Conservation (phyloP, 225 moss, liverwort and hornwort genomes). For the Polytrichum commune region DNA sequence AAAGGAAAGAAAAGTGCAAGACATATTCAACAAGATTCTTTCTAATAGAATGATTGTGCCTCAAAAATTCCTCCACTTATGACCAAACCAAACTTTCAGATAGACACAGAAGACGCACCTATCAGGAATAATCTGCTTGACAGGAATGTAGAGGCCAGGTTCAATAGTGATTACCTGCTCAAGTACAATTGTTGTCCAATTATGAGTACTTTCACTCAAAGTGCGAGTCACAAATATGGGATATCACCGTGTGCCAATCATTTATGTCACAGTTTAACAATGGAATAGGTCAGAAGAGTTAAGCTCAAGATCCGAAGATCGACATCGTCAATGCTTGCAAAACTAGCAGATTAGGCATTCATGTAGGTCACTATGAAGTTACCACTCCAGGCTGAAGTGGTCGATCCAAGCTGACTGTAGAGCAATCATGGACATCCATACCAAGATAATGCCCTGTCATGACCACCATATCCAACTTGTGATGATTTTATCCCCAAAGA, state of each 20-base stretch:
- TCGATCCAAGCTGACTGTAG: slow-evolving; percentile 62
- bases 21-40: background rate
- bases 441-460: slow-evolving; percentile 89
- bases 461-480: background rate
- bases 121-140: slow-evolving; percentile 66
- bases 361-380: slow-evolving; percentile 12
- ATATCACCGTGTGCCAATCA: background rate
- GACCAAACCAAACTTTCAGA: background rate
- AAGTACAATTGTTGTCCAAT: slow-evolving; percentile 17
- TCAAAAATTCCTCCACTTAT: too few species aligned
- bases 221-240: background rate
- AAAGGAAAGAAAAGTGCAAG: background rate
- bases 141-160: slow-evolving; percentile 85
- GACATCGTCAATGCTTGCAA: background rate
- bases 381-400: slow-evolving; percentile 96
- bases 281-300: too few species aligned
- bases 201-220: slow-evolving; percentile 3
- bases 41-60: background rate
- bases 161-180: slow-evolving; percentile 94
- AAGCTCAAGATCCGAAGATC: too few species aligned
- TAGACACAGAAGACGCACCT: slow-evolving; percentile 33
- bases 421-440: slow-evolving; percentile 97
- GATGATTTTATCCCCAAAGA: background rate
- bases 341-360: background rate
- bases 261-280: background rate